phyloP scores from a whole-genome alignment of 768 basidiomycete genomes.

The Termitomyces eurrhizus region DNA sequence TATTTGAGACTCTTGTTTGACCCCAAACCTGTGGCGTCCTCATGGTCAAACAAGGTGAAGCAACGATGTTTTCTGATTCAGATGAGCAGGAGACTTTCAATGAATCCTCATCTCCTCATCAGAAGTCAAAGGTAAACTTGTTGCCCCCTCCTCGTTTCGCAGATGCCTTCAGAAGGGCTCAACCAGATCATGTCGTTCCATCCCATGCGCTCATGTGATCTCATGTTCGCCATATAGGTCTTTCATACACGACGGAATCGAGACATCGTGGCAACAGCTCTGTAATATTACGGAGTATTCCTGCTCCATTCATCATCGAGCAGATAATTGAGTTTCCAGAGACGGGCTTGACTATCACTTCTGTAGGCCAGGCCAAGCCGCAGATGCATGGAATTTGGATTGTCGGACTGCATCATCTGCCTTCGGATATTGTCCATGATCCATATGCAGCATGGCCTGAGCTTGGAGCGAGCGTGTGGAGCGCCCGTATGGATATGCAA shows the following conservation, averaged over 20 bases:
- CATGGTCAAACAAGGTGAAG: neutral
- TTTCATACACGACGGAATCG: neutral
- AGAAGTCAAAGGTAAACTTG: neutral
- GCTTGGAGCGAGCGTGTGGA: neutral
- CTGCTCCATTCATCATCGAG: neutral
- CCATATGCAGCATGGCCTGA: neutral
- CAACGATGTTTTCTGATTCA: neutral
- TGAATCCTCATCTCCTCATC: neutral
- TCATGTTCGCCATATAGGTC: neutral
- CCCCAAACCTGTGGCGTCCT: neutral
- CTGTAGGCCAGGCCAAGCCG: neutral
- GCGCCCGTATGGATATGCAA: neutral
- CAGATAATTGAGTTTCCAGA: neutral
- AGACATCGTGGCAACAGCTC: neutral
- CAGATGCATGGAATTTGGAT: too few relatives aligned
- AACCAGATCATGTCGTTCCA: neutral
- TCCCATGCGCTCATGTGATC: neutral
- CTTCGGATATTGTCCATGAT: neutral
- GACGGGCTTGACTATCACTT: neutral
- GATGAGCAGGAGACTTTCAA: too few relatives aligned
- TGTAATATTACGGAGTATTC: neutral
- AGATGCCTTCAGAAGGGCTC: neutral
- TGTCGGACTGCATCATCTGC: neutral
- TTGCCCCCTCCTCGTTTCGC: too few relatives aligned
- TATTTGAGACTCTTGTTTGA: neutral